Conservation (phyloP, 1,284 basidiomycete species). For the Inonotus hispidus region DNA sequence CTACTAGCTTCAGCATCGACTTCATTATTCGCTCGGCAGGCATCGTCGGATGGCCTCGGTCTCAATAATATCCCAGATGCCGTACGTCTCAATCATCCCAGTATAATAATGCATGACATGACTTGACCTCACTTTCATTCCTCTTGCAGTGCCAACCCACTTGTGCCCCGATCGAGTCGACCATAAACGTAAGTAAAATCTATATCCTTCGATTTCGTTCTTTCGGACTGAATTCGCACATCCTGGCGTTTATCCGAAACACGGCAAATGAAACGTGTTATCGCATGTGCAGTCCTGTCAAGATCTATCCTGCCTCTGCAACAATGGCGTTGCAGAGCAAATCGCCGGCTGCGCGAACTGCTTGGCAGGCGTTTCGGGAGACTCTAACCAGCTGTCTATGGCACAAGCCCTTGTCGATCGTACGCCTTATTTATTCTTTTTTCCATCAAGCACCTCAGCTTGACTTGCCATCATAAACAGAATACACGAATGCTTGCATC, state of each 20-base stretch:
- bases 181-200: not conserved
- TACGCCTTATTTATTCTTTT: not conserved
- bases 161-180: conserved; percentile 4
- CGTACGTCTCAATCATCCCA: not conserved
- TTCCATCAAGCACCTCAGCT: not conserved
- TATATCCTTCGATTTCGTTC: too few species aligned
- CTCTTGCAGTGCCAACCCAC: conserved; percentile 4
- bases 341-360: conserved; percentile 15
- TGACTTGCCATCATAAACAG: not conserved
- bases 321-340: conserved; percentile 7
- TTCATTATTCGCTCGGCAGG: conserved; percentile 3
- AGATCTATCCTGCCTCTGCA: conserved; percentile 16
- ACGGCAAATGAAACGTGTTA: not conserved
- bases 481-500: conserved; percentile 16
- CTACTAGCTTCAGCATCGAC: not conserved
- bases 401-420: conserved; percentile 15
- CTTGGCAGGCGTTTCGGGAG: conserved; percentile 7
- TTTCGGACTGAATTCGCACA: not conserved
- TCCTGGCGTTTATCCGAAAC: not conserved
- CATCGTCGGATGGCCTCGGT: not conserved
- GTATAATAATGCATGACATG: not conserved
- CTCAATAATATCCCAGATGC: conserved; percentile 5
- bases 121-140: not conserved
- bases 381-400: not conserved
- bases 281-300: conserved; percentile 3